These are phyloP conservation scores for Nemania bipapillata DNA, from an alignment of 2,329 filamentous ascomycete species.

Conservation along the genomic window DNA sequence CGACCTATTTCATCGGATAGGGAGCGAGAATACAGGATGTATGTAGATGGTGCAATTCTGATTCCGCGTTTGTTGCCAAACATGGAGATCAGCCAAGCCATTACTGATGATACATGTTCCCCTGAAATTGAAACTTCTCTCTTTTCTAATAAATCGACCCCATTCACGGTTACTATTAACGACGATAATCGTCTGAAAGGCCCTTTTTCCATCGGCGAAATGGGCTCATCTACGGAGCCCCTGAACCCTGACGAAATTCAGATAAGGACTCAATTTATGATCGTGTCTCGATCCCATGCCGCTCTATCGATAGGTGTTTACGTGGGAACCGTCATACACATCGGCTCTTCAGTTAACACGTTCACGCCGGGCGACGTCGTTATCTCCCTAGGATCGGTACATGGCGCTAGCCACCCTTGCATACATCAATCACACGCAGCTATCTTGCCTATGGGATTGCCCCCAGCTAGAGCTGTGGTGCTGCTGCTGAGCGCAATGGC, in stretches of 20 bases:
- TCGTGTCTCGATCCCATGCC: neutral
- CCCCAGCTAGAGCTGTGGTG: neutral
- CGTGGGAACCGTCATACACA: constrained; percentile 21
- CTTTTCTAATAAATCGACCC: constrained; percentile 2
- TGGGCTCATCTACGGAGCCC: too few species aligned
- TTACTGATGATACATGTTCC: neutral
- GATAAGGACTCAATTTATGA: constrained; percentile 13
- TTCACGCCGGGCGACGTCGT: constrained; percentile 24
- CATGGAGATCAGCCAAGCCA: constrained; percentile 32
- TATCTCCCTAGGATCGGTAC: neutral
- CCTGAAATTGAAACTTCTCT: neutral
- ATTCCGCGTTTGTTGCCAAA: constrained; percentile 37
- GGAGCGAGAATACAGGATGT: constrained; percentile 38
- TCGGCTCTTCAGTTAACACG: constrained; percentile 15
- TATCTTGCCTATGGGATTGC: too few species aligned
- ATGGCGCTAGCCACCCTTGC: too few species aligned
- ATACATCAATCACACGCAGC: too few species aligned
- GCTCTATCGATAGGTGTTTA: constrained; percentile 15
- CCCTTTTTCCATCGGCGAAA: too few species aligned
- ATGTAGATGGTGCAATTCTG: constrained; percentile 19
- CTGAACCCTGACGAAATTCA: constrained; percentile 26
- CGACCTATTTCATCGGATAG: too few species aligned
- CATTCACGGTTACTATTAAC: too few species aligned
- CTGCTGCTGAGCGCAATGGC: constrained; percentile 11
- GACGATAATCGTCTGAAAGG: too few species aligned